Percentiles rank a stretch among this genome's conserved stretches.
Conservation (phyloP, 306 rosid genomes). For the Cercis canadensis region DNA sequence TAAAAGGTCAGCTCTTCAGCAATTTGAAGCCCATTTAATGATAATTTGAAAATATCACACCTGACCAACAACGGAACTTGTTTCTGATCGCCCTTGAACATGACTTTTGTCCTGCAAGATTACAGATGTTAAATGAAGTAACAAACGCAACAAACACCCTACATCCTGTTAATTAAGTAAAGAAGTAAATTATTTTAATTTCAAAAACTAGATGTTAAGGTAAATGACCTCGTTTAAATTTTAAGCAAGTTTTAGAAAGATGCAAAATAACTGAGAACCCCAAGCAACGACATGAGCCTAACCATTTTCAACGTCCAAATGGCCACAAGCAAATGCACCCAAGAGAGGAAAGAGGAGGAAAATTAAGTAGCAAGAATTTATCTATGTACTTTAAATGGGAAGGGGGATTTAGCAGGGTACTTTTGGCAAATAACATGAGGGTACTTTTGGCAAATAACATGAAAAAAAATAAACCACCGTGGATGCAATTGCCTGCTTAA, state of each 20-base stretch:
- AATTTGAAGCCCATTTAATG: constrained; percentile 28
- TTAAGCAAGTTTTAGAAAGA: background rate
- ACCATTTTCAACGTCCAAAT: constrained; percentile 9
- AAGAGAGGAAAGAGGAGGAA: constrained; percentile 3
- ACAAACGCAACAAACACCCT: constrained; percentile 11
- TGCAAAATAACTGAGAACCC: background rate
- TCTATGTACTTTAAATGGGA: background rate
- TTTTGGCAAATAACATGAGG: no score
- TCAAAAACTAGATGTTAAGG: constrained; percentile 10
- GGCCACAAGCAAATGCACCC: background rate
- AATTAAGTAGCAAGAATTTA: background rate
- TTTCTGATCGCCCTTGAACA: constrained; percentile 50
- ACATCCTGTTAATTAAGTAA: background rate
- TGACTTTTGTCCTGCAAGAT: constrained; percentile 62
- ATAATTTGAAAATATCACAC: constrained; percentile 16
- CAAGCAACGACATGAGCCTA: background rate
- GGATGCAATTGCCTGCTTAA: no score
- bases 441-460: no score
- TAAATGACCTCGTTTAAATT: background rate
- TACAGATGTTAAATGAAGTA: constrained; percentile 16
- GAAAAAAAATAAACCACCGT: no score
- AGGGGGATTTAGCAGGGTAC: no score
- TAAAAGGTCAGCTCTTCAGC: constrained; percentile 9
- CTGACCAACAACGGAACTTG: constrained; percentile 51
- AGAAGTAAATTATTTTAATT: constrained; percentile 1